phyloP scores from a whole-genome alignment of 345 rosid species.

The Brassica juncea region DNA sequence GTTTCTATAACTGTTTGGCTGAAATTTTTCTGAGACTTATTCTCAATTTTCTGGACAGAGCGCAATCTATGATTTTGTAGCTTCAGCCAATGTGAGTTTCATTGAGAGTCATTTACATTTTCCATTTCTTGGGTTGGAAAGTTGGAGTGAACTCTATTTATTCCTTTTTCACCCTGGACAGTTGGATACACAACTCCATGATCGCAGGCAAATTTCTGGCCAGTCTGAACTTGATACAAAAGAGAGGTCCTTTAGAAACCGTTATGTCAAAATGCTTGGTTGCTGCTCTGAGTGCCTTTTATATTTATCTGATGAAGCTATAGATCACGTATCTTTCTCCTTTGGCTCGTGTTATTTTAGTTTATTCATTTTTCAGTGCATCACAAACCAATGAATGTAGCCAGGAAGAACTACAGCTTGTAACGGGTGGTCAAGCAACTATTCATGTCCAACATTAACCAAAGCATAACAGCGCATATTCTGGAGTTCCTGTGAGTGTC shows the following conservation, averaged over 20 bases:
- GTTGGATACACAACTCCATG: slow-evolving; percentile 64
- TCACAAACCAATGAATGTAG: slow-evolving; percentile 52
- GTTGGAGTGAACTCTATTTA: slow-evolving; percentile 9
- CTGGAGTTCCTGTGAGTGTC: slow-evolving; percentile 62
- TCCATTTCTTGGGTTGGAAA: background rate
- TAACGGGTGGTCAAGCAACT: slow-evolving; percentile 58
- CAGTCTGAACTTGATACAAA: slow-evolving; percentile 46
- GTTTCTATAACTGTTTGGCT: background rate
- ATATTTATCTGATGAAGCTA: background rate
- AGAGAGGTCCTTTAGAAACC: slow-evolving; percentile 37
- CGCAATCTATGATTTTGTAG: slow-evolving; percentile 77
- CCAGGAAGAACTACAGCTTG: slow-evolving; percentile 66
- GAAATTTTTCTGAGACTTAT: slow-evolving; percentile 20
- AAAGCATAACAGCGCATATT: slow-evolving; percentile 77
- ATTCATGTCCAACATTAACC: slow-evolving; percentile 60
- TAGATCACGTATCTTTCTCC: background rate
- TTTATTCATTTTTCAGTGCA: slow-evolving; percentile 33
- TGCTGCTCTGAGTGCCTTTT: slow-evolving; percentile 8
- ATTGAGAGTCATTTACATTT: no score
- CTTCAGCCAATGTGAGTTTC: slow-evolving; percentile 77
- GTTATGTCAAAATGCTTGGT: slow-evolving; percentile 11
- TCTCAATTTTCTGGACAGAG: slow-evolving; percentile 58
- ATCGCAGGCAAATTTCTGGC: slow-evolving; percentile 73
- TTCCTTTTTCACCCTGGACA: slow-evolving; percentile 42
- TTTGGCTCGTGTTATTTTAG: background rate